A percentile compares a stretch with the other conserved stretches of the same genome.
Conservation (phyloP, 2,329 filamentous ascomycete species). For the Apiospora phragmitis region DNA sequence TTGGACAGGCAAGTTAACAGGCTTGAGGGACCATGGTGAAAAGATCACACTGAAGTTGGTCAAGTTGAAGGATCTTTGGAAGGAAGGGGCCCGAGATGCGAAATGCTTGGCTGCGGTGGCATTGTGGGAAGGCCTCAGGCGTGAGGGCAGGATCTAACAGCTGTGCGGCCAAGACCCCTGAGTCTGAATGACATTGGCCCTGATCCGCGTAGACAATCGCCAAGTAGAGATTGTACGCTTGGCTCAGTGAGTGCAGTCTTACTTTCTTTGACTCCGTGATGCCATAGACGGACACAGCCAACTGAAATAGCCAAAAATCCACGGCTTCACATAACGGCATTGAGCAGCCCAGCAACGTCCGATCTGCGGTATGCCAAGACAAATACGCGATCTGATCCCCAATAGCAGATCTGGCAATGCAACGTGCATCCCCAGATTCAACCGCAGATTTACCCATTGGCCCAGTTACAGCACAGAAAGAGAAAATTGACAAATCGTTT, state of each 20-base stretch:
- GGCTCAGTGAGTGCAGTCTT: too few species aligned
- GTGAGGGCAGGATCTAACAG: slow-evolving; percentile 32
- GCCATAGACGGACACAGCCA: too few species aligned
- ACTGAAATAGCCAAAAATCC: neutral
- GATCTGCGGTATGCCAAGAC: neutral
- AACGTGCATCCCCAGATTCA: neutral
- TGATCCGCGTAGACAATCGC: too few species aligned
- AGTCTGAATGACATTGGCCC: neutral
- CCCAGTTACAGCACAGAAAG: neutral
- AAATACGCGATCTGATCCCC: neutral
- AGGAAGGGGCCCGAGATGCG: slow-evolving; percentile 55
- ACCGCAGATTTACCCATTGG: neutral
- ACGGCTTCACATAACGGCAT: neutral
- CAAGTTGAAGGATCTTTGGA: slow-evolving; percentile 57
- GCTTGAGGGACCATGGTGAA: slow-evolving; percentile 58
- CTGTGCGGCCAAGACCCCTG: neutral
- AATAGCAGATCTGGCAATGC: neutral
- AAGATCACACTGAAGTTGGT: slow-evolving; percentile 63
- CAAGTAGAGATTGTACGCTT: too few species aligned
- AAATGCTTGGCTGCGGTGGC: slow-evolving; percentile 62
- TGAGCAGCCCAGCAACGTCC: neutral
- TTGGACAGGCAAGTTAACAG: slow-evolving; percentile 60
- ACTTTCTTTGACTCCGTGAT: neutral
- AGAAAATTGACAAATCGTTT: neutral
- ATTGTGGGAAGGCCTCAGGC: slow-evolving; percentile 56